phyloP scores from a whole-genome alignment of 2,329 filamentous ascomycete species.

The Alternaria brassicae region DNA sequence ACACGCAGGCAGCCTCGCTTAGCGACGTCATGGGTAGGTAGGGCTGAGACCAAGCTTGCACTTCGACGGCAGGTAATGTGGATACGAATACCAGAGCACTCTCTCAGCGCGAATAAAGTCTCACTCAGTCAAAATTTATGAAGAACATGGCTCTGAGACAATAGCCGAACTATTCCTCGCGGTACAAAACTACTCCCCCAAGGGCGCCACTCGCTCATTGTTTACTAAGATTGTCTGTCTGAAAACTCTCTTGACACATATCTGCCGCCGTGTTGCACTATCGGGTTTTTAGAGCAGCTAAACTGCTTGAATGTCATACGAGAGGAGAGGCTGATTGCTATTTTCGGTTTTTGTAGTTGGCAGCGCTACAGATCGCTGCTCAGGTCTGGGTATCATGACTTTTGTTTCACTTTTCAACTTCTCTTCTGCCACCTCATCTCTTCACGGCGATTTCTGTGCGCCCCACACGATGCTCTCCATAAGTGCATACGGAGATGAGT shows the following conservation, averaged over 20 bases:
- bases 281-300: neutral
- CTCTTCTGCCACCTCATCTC: neutral
- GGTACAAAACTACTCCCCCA: neutral
- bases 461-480: constrained; percentile 59
- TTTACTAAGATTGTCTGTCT: neutral
- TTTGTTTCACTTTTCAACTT: neutral
- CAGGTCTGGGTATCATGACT: constrained; percentile 12
- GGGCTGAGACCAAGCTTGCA: neutral
- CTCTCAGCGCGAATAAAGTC: neutral
- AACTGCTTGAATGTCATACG: neutral
- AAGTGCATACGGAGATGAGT: constrained; percentile 57
- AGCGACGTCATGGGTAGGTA: constrained; percentile 8
- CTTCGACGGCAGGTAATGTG: neutral
- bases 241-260: neutral
- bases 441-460: constrained; percentile 32
- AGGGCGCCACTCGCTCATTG: neutral
- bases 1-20: constrained; percentile 19
- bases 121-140: neutral
- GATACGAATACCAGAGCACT: neutral
- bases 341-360: neutral
- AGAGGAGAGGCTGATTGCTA: neutral
- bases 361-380: neutral
- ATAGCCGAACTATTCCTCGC: neutral
- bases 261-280: neutral
- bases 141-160: neutral